Evolutionary conservation across 495 filamentous ascomycete species (phyloP).

Genomic region (Lasiosphaeria hispida): DNA sequence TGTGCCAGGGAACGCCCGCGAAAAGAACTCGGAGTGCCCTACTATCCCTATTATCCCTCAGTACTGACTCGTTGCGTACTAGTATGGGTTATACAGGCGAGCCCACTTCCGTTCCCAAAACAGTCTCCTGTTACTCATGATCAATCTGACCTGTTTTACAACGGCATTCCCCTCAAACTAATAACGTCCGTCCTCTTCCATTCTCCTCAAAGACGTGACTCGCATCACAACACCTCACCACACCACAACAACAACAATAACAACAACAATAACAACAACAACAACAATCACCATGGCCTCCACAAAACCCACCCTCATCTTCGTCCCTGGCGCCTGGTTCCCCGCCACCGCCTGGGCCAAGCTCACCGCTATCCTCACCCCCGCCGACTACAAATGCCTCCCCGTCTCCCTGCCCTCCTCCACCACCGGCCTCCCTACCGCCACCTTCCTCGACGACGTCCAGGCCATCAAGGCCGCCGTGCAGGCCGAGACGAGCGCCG

Average conservation of each 20-base stretch:
- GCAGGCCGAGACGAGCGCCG: constrained; percentile 31
- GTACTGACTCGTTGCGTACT: too few relatives aligned
- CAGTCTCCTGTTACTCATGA: too few relatives aligned
- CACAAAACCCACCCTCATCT: constrained; percentile 37
- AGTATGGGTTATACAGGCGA: too few relatives aligned
- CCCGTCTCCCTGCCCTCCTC: constrained; percentile 42
- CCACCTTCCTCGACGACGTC: constrained; percentile 32
- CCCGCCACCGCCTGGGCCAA: constrained; percentile 31
- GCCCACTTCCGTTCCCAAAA: too few relatives aligned
- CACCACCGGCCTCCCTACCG: constrained; percentile 18
- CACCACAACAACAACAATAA: not conserved
- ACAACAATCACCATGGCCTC: not conserved
- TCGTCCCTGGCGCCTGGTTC: constrained; percentile 52
- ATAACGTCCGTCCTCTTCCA: not conserved
- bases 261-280: not conserved
- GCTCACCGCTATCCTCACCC: constrained; percentile 35
- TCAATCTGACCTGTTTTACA: too few relatives aligned
- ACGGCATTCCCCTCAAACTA: not conserved
- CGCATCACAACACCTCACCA: not conserved
- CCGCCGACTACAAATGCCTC: constrained; percentile 37
- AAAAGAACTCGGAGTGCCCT: too few relatives aligned
- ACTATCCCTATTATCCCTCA: too few relatives aligned
- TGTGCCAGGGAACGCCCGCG: too few relatives aligned
- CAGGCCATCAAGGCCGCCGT: constrained; percentile 33
- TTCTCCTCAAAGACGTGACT: not conserved